phyloP scores from a whole-genome alignment of 2,329 filamentous ascomycete species.

The Fusarium gaditjirri region DNA sequence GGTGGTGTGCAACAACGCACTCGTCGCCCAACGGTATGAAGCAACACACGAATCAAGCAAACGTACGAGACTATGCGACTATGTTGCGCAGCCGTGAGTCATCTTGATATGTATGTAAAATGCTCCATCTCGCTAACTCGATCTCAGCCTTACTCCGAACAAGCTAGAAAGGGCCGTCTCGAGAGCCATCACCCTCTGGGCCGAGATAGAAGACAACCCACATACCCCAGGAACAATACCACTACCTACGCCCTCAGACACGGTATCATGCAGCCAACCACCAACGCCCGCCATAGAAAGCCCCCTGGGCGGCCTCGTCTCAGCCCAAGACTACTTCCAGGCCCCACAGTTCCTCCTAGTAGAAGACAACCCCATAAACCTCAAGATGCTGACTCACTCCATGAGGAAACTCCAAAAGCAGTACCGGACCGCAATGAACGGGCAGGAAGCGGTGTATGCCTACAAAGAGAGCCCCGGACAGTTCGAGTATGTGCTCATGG shows the following conservation, averaged over 20 bases:
- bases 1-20: slow-evolving; percentile 47
- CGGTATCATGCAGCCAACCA: not conserved
- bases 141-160: slow-evolving; percentile 46
- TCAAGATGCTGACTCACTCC: slow-evolving; percentile 47
- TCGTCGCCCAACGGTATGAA: slow-evolving; percentile 41
- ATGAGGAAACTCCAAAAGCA: slow-evolving; percentile 46
- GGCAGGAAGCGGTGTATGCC: slow-evolving; percentile 46
- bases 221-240: not conserved
- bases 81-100: slow-evolving; percentile 52
- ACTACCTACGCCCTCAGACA: not conserved
- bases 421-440: slow-evolving; percentile 46
- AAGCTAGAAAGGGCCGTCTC: slow-evolving; percentile 47
- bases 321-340: not conserved
- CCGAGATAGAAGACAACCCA: not conserved
- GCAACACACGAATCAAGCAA: slow-evolving; percentile 22
- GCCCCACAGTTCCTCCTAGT: slow-evolving; percentile 47
- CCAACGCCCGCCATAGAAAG: not conserved
- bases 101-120: not conserved
- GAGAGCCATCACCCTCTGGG: not conserved
- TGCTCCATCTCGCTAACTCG: not conserved
- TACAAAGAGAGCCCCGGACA: slow-evolving; percentile 22
- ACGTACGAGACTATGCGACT: slow-evolving; percentile 43
- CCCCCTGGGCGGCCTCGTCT: not conserved
- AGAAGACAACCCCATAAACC: slow-evolving; percentile 54
- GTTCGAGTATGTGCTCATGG: slow-evolving; percentile 2